Conservation (phyloP, 768 basidiomycete species). For the Mycena belliarum region DNA sequence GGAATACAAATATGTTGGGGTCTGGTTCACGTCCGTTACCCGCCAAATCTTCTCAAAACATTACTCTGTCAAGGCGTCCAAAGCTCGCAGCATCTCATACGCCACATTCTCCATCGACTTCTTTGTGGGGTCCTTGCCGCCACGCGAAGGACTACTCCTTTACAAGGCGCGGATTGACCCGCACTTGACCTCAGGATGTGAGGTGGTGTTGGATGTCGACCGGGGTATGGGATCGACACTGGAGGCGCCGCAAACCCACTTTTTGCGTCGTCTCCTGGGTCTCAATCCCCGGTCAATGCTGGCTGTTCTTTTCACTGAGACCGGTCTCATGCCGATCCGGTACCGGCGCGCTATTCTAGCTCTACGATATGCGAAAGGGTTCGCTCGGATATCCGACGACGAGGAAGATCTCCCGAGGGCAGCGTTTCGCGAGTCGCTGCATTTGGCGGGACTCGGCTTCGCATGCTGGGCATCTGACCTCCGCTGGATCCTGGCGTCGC, state of each 20-base stretch:
- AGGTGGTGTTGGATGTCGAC: too few relatives aligned
- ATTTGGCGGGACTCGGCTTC: not conserved
- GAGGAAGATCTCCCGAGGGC: not conserved
- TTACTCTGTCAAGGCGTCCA: not conserved
- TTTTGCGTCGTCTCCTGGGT: conserved; percentile 25
- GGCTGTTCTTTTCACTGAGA: conserved; percentile 31
- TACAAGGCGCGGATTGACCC: too few relatives aligned
- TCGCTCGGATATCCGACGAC: not conserved
- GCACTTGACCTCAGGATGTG: too few relatives aligned
- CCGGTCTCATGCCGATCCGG: conserved; percentile 26
- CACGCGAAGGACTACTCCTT: too few relatives aligned
- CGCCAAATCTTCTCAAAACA: not conserved
- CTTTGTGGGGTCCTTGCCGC: too few relatives aligned
- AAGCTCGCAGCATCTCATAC: not conserved
- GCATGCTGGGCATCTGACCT: not conserved
- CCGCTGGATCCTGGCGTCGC: not conserved
- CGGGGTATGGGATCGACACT: not conserved
- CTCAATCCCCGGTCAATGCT: conserved; percentile 14
- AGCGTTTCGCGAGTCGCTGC: not conserved
- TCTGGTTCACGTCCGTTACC: not conserved
- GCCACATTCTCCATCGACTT: not conserved
- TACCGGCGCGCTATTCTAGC: conserved; percentile 23
- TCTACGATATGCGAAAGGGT: conserved; percentile 17
- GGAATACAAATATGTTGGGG: not conserved
- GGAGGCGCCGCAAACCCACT: conserved; percentile 22